These are phyloP conservation scores for Xylariaceae sp. DNA, from an alignment of 2,329 filamentous ascomycete species.

Conservation along the genomic window DNA sequence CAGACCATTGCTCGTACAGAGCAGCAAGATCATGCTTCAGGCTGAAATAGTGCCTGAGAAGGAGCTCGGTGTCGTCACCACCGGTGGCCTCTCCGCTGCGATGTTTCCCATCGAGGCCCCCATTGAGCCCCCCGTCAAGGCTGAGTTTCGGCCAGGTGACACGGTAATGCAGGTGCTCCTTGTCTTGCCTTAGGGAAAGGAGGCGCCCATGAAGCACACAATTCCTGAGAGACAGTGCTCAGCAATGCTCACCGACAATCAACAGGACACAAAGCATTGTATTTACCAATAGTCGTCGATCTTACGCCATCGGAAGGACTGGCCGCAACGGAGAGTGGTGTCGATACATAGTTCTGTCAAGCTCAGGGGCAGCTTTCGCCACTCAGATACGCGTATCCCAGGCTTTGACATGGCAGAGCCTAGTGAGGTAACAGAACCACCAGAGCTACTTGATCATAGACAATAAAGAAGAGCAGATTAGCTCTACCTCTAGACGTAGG, in stretches of 20 bases:
- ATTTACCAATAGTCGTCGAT: constrained; percentile 73
- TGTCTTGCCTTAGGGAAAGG: constrained; percentile 76
- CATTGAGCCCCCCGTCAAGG: no score
- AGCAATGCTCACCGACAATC: no score
- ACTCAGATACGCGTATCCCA: constrained; percentile 64
- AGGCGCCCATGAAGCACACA: constrained; percentile 82
- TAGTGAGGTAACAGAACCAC: no score
- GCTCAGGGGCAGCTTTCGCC: constrained; percentile 78
- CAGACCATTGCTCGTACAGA: constrained; percentile 83
- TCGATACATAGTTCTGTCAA: constrained; percentile 87
- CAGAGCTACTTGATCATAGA: no score
- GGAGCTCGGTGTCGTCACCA: constrained; percentile 66
- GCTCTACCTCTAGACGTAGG: no score
- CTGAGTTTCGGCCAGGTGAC: constrained; percentile 48
- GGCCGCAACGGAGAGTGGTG: constrained; percentile 87
- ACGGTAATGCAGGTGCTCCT: constrained; percentile 70
- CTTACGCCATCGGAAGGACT: constrained; percentile 94
- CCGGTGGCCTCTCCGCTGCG: background rate
- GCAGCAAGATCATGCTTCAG: constrained; percentile 65
- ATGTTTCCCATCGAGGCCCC: constrained; percentile 24
- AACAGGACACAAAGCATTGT: background rate
- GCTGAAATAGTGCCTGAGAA: constrained; percentile 83
- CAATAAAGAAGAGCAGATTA: no score
- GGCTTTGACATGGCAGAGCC: constrained; percentile 29
- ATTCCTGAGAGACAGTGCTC: constrained; percentile 44